A percentile compares a stretch with the other conserved stretches of the same genome.
Evolutionary conservation across 805 yeast species (phyloP).

Genomic region (Peterozyma toletana): DNA sequence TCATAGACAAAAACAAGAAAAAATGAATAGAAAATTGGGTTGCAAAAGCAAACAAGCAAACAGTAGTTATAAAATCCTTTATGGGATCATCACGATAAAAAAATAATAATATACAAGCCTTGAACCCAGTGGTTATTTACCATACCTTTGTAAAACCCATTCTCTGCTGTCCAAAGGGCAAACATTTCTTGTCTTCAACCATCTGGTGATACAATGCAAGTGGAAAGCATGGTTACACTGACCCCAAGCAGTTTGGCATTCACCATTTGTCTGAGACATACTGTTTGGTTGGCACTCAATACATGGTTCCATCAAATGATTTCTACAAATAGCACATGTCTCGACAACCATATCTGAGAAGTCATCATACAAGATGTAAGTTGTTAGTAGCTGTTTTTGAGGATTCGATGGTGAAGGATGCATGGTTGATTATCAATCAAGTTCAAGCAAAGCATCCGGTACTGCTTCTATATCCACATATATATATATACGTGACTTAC

Average conservation of each 20-base stretch:
- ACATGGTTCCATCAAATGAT: slow-evolving; percentile 97
- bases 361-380: slow-evolving; percentile 12
- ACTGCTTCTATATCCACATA: slow-evolving; percentile 7
- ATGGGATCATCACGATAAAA: neutral
- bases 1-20: too few species aligned
- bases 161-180: slow-evolving; percentile 95
- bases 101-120: neutral
- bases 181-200: slow-evolving; percentile 92
- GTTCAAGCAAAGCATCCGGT: neutral
- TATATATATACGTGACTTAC: slow-evolving; percentile 24
- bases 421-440: neutral
- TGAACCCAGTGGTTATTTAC: slow-evolving; percentile 1
- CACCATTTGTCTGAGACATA: slow-evolving; percentile 52
- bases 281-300: slow-evolving; percentile 91
- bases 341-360: slow-evolving; percentile 71
- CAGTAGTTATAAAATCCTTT: neutral
- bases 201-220: slow-evolving; percentile 89
- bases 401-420: too few species aligned
- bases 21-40: too few species aligned
- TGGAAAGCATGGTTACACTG: slow-evolving; percentile 98
- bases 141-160: slow-evolving; percentile 44
- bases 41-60: too few species aligned
- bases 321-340: slow-evolving; percentile 96
- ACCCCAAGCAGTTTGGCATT: slow-evolving; percentile 97
- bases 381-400: neutral